Conservation (phyloP, 2,329 filamentous ascomycete species). For the Nakataea oryzae region DNA sequence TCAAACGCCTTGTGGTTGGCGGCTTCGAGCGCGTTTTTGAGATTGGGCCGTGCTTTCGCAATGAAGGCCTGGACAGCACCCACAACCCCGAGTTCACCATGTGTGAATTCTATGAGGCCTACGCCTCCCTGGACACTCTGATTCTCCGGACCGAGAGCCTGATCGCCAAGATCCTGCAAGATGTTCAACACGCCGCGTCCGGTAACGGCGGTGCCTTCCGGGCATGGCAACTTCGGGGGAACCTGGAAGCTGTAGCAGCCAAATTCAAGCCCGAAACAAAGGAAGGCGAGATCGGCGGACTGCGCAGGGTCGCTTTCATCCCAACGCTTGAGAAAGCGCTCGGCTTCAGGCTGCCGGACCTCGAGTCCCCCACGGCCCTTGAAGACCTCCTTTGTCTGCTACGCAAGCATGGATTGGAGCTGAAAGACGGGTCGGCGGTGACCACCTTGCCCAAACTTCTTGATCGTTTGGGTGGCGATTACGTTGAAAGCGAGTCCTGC, state of each 20-base stretch:
- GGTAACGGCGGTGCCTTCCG: slow-evolving; percentile 11
- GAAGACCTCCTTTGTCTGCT: slow-evolving; percentile 39
- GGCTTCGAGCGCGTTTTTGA: slow-evolving; percentile 87
- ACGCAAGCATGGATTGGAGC: slow-evolving; percentile 34
- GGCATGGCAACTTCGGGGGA: neutral
- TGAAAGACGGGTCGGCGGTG: slow-evolving; percentile 40
- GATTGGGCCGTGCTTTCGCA: slow-evolving; percentile 84
- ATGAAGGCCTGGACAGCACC: slow-evolving; percentile 82
- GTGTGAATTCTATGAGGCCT: slow-evolving; percentile 92
- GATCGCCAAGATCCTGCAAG: neutral
- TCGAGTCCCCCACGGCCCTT: slow-evolving; percentile 44
- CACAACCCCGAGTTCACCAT: slow-evolving; percentile 98
- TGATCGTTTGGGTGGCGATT: slow-evolving; percentile 65
- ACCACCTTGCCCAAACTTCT: slow-evolving; percentile 58
- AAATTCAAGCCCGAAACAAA: neutral
- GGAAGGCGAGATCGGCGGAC: slow-evolving; percentile 33
- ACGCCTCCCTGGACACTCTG: slow-evolving; percentile 64
- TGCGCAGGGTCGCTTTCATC: slow-evolving; percentile 64
- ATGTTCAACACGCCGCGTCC: slow-evolving; percentile 7
- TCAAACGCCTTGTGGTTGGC: slow-evolving; percentile 84
- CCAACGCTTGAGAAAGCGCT: slow-evolving; percentile 64
- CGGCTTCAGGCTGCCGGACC: slow-evolving; percentile 53
- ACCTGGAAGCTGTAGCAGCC: neutral
- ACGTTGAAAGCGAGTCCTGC: slow-evolving; percentile 66
- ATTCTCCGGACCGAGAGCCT: slow-evolving; percentile 63